Percentiles rank a stretch among this genome's conserved stretches.
Evolutionary conservation across 192 early-diverging fungal species (phyloP).

Genomic region (Phycomyces blakesleeanus): DNA sequence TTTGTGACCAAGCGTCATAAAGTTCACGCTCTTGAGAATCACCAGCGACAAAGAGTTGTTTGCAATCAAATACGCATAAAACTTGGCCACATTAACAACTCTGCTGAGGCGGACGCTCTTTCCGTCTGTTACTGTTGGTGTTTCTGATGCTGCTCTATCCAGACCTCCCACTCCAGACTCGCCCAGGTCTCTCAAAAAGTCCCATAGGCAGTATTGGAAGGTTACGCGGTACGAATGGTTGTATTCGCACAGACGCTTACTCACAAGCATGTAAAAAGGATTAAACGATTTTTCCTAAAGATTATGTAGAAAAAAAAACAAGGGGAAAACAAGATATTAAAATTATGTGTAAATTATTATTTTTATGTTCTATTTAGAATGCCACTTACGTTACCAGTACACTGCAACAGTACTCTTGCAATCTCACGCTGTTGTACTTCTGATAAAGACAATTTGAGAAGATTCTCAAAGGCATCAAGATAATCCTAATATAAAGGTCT

Average conservation of each 20-base stretch:
- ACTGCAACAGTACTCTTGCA: constrained; percentile 87
- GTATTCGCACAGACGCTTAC: constrained; percentile 71
- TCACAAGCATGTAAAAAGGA: constrained; percentile 89
- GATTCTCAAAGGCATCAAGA: constrained; percentile 85
- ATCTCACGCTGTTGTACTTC: constrained; percentile 95
- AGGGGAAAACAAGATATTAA: too few species aligned
- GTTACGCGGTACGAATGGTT: constrained; percentile 85
- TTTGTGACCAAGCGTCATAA: constrained; percentile 60
- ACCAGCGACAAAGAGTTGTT: constrained; percentile 68
- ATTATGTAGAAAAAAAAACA: too few species aligned
- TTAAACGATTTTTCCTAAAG: constrained; percentile 82
- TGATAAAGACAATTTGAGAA: constrained; percentile 80
- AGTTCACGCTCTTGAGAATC: constrained; percentile 74
- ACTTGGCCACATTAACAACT: constrained; percentile 80
- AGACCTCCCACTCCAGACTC: constrained; percentile 77
- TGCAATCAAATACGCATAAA: constrained; percentile 78
- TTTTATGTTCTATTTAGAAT: constrained; percentile 2
- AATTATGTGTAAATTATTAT: too few species aligned
- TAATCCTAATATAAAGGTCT: constrained; percentile 61
- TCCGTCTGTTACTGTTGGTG: constrained; percentile 33
- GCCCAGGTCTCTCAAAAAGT: constrained; percentile 82
- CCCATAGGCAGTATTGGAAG: constrained; percentile 94
- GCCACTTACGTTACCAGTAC: constrained; percentile 66
- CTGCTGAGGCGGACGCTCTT: constrained; percentile 60
- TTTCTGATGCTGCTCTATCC: constrained; percentile 40